Conservation (phyloP, 192 early-diverging fungal species). For the Coemansia sp. region DNA sequence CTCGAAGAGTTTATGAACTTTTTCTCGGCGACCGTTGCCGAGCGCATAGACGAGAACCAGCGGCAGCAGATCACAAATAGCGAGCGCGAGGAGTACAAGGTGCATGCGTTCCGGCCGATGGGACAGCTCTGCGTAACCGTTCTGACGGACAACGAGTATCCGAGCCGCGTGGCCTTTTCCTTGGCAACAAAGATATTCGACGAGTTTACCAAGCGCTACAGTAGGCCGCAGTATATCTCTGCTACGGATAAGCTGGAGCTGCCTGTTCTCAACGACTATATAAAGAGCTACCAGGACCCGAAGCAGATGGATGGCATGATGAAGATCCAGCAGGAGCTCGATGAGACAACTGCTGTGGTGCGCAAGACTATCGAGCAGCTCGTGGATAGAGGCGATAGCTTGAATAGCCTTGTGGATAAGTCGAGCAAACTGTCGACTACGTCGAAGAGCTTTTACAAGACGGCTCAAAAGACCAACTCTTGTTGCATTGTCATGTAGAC, state of each 20-base stretch:
- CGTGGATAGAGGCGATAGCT: constrained; percentile 82
- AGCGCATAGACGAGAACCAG: constrained; percentile 76
- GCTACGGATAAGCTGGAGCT: constrained; percentile 54
- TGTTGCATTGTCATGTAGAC: constrained; percentile 51
- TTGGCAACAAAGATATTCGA: constrained; percentile 81
- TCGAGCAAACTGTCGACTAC: constrained; percentile 82
- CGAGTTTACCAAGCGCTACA: constrained; percentile 72
- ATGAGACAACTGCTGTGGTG: constrained; percentile 93
- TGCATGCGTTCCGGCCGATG: constrained; percentile 71
- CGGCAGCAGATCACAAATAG: constrained; percentile 78
- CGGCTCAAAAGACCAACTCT: constrained; percentile 77
- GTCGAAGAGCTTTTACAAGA: constrained; percentile 95
- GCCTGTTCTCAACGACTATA: constrained; percentile 68
- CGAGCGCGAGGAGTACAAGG: constrained; percentile 77
- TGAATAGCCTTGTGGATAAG: constrained; percentile 81
- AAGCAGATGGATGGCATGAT: constrained; percentile 87
- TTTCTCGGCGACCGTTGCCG: constrained; percentile 77
- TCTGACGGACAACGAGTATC: constrained; percentile 86
- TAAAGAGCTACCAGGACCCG: constrained; percentile 88
- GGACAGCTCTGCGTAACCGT: constrained; percentile 73
- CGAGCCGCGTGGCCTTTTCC: constrained; percentile 81
- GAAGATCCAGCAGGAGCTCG: constrained; percentile 91
- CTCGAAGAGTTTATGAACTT: constrained; percentile 88
- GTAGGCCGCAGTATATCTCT: constrained; percentile 28
- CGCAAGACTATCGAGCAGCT: constrained; percentile 93